Conservation (phyloP, 2,329 filamentous ascomycete genomes). For the Thermomyces lanuginosus region DNA sequence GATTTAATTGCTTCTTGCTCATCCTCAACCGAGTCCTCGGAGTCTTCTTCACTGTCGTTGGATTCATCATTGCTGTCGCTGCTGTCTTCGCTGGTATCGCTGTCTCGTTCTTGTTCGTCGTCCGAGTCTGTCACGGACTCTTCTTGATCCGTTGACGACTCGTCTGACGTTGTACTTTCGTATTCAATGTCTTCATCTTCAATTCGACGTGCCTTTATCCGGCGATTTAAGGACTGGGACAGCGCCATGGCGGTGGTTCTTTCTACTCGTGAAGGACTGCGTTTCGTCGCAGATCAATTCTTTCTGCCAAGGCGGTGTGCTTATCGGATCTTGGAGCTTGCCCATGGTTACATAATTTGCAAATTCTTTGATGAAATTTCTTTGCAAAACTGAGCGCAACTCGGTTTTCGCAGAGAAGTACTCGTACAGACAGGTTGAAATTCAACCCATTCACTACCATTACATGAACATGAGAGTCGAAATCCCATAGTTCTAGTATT, state of each 20-base stretch:
- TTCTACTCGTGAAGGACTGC: neutral
- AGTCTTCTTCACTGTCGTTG: conserved; percentile 23
- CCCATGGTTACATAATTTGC: too few species aligned
- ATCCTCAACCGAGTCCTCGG: conserved; percentile 11
- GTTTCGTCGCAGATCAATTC: neutral
- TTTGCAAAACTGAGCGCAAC: too few species aligned
- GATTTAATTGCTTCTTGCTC: conserved; percentile 20
- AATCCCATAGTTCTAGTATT: too few species aligned
- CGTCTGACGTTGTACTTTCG: conserved; percentile 12
- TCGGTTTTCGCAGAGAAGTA: too few species aligned
- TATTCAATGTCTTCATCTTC: conserved; percentile 28
- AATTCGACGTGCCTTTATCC: conserved; percentile 24
- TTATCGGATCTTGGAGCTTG: neutral
- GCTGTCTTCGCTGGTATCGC: conserved; percentile 10
- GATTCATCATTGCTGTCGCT: conserved; percentile 23
- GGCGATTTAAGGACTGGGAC: conserved; percentile 23
- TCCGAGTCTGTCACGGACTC: conserved; percentile 5
- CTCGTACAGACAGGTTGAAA: too few species aligned
- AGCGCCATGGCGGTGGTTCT: conserved; percentile 16
- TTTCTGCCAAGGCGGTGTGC: conserved; percentile 2
- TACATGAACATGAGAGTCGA: too few species aligned
- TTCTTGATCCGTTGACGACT: conserved; percentile 2
- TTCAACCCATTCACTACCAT: too few species aligned
- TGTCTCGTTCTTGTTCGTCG: conserved; percentile 4
- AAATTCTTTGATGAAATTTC: too few species aligned